Evolutionary conservation across 495 filamentous ascomycete genomes (phyloP).

Genomic region (Talaromyces borbonicus): DNA sequence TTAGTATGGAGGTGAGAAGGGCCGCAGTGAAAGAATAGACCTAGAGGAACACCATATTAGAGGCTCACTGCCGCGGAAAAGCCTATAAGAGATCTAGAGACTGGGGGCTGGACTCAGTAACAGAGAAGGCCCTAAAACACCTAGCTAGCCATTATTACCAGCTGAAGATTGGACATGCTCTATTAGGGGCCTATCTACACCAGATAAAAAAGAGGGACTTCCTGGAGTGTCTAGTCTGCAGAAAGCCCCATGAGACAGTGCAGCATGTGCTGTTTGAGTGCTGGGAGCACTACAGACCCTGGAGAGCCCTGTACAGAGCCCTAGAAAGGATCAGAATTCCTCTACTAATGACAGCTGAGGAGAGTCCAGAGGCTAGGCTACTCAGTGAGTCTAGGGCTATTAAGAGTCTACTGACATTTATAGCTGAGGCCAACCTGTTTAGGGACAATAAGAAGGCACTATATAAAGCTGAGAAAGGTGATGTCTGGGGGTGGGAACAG

Average conservation of each 20-base stretch:
- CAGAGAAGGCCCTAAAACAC: neutral
- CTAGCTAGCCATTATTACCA: neutral
- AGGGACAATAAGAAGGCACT: too few species aligned
- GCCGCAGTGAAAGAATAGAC: neutral
- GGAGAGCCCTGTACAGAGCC: neutral
- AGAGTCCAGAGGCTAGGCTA: neutral
- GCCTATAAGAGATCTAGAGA: neutral
- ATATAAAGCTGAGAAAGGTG: too few species aligned
- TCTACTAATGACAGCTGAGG: neutral
- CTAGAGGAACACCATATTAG: neutral
- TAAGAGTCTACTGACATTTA: neutral
- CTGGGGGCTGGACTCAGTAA: neutral
- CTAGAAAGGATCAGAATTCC: neutral
- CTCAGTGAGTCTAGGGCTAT: neutral
- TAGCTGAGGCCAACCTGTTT: too few species aligned
- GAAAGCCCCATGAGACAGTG: neutral
- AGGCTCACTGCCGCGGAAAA: neutral
- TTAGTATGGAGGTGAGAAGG: neutral
- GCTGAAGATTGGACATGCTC: constrained; percentile 1
- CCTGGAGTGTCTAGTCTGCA: neutral
- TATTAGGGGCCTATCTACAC: neutral
- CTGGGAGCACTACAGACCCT: neutral
- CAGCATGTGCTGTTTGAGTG: neutral
- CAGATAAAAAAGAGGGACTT: neutral
- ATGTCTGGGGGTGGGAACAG: too few species aligned